Base-by-base conservation (phyloP, 2,329 filamentous ascomycete genomes). In the Pseudocercospora musae region DNA sequence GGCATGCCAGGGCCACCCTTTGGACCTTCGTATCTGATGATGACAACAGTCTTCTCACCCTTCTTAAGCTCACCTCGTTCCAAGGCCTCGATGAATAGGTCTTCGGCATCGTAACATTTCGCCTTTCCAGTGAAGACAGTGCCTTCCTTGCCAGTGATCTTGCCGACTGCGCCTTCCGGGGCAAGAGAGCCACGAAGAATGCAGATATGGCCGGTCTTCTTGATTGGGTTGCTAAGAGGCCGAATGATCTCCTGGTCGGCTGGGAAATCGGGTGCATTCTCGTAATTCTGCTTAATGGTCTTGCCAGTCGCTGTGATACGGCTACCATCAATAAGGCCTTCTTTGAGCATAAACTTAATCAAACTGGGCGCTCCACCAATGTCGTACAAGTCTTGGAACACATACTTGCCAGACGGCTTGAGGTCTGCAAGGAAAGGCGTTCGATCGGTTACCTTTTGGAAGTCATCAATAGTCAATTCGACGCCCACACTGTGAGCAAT, bases 71-170 rank as follows among this genome's bases (percentile, higher is more conserved):
- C 86, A 21, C 86, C 85, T 40, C 78, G 78, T 75, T 91, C 88
- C 27, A 91, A 82, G 1, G 88, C 87, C 33, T 79, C 73, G 69
- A 90, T 86, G 77, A 91, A 90, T 64, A 83, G 80, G 66, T 90
- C 87, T 75, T 91, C 89, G 20, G 81, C 81, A 71, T 91, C 86
- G 74, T 87, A 91, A 69, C 88, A 87, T 67, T 85, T 86, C 2
- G 89, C 89, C 71, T 87, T 89, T 55, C 89, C 89, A 1, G 80
- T 84, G 76, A 91, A 91, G 8, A 78, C 72, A 11, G 84, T 82
- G 21, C 89, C 89, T 77, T 91, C 89, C 76, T 91, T 91, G 48
- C 89, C 89, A 2, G 89, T 91, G 73, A 91, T 91, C 78, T 91
- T 91, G 50, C 87, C 89, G 1, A 91, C 89, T 64, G 82, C 85